Conservation (phyloP, 805 yeast genomes). For the Zygoascus bituminiphila region DNA sequence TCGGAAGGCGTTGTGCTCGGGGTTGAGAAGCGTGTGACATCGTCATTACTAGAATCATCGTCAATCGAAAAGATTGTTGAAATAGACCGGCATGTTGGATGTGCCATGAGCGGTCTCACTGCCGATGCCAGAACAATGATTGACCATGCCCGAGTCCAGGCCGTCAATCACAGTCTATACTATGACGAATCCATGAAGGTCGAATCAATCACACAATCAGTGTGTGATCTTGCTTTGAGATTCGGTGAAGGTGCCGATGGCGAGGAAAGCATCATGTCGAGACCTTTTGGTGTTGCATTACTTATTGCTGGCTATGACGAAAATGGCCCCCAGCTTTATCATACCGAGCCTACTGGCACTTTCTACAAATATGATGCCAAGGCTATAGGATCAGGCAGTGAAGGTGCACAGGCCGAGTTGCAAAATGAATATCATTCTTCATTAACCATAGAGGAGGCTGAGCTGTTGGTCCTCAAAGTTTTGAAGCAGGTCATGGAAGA, state of each 20-base stretch:
- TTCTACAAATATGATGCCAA: slow-evolving; percentile 96
- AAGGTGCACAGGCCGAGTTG: slow-evolving; percentile 97
- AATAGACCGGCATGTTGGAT: slow-evolving; percentile 87
- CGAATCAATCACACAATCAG: slow-evolving; percentile 90
- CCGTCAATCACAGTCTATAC: slow-evolving; percentile 76
- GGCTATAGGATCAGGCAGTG: slow-evolving; percentile 98
- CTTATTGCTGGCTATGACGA: slow-evolving; percentile 94
- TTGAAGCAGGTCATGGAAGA: slow-evolving; percentile 99
- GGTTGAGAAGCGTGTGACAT: slow-evolving; percentile 94
- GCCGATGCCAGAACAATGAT: slow-evolving; percentile 99
- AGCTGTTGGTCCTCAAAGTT: slow-evolving; percentile 75
- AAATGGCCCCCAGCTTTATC: slow-evolving; percentile 89
- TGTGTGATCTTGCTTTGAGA: slow-evolving; percentile 91
- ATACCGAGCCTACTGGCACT: slow-evolving; percentile 99
- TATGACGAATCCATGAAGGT: slow-evolving; percentile 90
- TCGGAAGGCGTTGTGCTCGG: slow-evolving; percentile 94
- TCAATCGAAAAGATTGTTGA: slow-evolving; percentile 95
- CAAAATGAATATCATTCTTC: slow-evolving; percentile 91
- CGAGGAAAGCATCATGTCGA: slow-evolving; percentile 89
- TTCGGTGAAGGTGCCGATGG: slow-evolving; percentile 97
- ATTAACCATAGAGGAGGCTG: slow-evolving; percentile 87
- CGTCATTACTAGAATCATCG: slow-evolving; percentile 80
- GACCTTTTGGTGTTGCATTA: slow-evolving; percentile 98
- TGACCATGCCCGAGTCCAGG: slow-evolving; percentile 88
- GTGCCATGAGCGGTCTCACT: slow-evolving; percentile 98